Conservation (phyloP, 495 filamentous ascomycete species). For the Talaromyces stipitatus region DNA sequence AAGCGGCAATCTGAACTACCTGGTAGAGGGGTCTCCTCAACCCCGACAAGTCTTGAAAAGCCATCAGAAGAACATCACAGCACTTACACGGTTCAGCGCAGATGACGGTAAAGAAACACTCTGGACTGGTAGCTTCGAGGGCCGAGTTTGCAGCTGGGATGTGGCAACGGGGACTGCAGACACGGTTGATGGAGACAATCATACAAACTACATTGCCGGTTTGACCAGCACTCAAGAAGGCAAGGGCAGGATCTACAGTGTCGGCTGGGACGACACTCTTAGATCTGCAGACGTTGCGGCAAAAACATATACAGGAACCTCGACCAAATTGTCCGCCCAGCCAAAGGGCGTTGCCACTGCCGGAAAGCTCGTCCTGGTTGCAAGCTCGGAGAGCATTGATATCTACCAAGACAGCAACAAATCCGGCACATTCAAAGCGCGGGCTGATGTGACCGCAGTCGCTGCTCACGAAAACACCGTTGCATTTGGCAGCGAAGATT, state of each 20-base stretch:
- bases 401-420: slow-evolving; percentile 53
- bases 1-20: slow-evolving; percentile 84
- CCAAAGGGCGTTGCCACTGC: slow-evolving; percentile 50
- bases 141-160: slow-evolving; percentile 78
- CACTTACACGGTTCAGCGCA: slow-evolving; percentile 48
- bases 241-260: slow-evolving; percentile 62
- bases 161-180: slow-evolving; percentile 55
- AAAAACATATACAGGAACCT: slow-evolving; percentile 49
- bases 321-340: slow-evolving; percentile 48
- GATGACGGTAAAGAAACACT: slow-evolving; percentile 45
- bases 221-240: slow-evolving; percentile 52
- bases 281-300: slow-evolving; percentile 61
- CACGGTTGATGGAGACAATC: slow-evolving; percentile 66
- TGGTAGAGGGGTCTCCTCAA: slow-evolving; percentile 58
- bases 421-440: slow-evolving; percentile 51
- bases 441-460: slow-evolving; percentile 60
- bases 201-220: slow-evolving; percentile 75
- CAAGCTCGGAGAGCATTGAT: slow-evolving; percentile 55
- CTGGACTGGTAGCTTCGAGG: slow-evolving; percentile 88
- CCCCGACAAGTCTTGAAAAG: slow-evolving; percentile 71
- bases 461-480: slow-evolving; percentile 56
- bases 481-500: slow-evolving; percentile 71
- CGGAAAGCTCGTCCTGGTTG: slow-evolving; percentile 49
- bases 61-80: slow-evolving; percentile 91
- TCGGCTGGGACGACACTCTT: slow-evolving; percentile 92